These are phyloP conservation scores for Candida insectorum DNA, from an alignment of 805 yeast species.

Conservation along the genomic window DNA sequence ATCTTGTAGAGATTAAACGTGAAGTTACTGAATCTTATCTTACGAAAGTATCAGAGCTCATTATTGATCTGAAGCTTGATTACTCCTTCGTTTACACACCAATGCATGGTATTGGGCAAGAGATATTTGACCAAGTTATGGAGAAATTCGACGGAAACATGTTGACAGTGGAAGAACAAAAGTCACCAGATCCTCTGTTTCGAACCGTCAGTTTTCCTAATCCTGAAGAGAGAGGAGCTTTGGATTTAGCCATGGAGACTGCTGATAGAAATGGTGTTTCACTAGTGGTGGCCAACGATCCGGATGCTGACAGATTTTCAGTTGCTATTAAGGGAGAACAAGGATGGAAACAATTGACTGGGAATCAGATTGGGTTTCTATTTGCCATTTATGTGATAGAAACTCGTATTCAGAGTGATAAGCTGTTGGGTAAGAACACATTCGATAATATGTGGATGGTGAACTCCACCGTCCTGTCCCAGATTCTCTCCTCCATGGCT, in stretches of 20 bases:
- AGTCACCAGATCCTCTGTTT: conserved; percentile 77
- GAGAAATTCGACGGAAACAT: conserved; percentile 29
- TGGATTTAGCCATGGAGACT: conserved; percentile 59
- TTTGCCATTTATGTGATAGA: conserved; percentile 65
- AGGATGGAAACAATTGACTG: conserved; percentile 77
- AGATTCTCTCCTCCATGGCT: conserved; percentile 71
- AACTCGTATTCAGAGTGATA: too few species aligned
- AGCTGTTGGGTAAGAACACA: background rate
- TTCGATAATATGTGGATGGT: conserved; percentile 52
- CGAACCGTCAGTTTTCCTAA: conserved; percentile 88
- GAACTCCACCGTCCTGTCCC: conserved; percentile 92
- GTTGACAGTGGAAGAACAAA: conserved; percentile 55
- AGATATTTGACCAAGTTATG: conserved; percentile 47
- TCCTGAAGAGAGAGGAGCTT: conserved; percentile 94
- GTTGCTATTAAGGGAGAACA: conserved; percentile 57
- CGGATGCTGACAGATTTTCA: conserved; percentile 94
- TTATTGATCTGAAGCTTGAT: conserved; percentile 13
- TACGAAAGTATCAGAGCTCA: conserved; percentile 3
- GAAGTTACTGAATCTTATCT: conserved; percentile 44
- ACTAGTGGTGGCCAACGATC: conserved; percentile 86
- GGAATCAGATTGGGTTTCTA: conserved; percentile 85
- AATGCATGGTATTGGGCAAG: conserved; percentile 91
- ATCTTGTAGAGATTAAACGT: conserved; percentile 39
- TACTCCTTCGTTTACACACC: conserved; percentile 80
- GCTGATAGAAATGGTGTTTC: conserved; percentile 53